Conservation (phyloP, 2,329 filamentous ascomycete genomes). For the Fusarium anguioides region DNA sequence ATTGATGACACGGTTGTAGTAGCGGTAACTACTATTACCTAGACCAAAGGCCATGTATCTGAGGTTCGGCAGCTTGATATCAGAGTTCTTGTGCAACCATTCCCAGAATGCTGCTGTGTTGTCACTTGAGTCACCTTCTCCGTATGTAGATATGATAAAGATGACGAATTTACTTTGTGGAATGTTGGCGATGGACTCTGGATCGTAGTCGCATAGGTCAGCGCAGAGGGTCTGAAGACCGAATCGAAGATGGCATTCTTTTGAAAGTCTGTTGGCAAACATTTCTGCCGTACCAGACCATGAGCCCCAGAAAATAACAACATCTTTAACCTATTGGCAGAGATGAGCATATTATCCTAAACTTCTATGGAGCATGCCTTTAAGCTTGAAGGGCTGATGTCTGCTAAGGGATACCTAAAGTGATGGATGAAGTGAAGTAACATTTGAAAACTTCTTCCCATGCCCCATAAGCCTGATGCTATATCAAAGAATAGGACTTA, state of each 20-base stretch:
- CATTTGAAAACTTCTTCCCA: no score
- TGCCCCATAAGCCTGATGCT: no score
- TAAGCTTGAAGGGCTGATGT: no score
- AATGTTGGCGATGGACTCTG: slow-evolving; percentile 50
- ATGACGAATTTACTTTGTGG: slow-evolving; percentile 46
- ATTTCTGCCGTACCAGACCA: slow-evolving; percentile 97
- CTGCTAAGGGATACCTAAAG: no score
- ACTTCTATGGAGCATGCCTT: no score
- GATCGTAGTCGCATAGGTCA: slow-evolving; percentile 61
- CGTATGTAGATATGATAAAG: slow-evolving; percentile 54
- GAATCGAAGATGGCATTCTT: slow-evolving; percentile 89
- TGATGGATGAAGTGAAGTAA: no score
- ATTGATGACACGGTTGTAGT: slow-evolving; percentile 53
- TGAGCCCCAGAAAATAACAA: slow-evolving; percentile 92
- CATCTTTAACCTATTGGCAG: slow-evolving; percentile 72
- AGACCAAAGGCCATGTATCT: slow-evolving; percentile 53
- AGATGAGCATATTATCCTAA: no score
- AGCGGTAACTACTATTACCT: slow-evolving; percentile 53
- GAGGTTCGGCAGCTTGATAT: slow-evolving; percentile 36
- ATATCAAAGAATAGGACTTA: slow-evolving; percentile 15
- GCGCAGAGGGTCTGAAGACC: slow-evolving; percentile 88
- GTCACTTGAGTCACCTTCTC: slow-evolving; percentile 56
- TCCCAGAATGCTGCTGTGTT: slow-evolving; percentile 50
- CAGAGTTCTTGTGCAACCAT: slow-evolving; percentile 39
- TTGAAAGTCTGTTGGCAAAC: slow-evolving; percentile 87